Evolutionary conservation across 2,329 filamentous ascomycete genomes (phyloP), one percentile per base, ranked within the genome.

Genomic region (Cryphonectria carpinicola): DNA sequence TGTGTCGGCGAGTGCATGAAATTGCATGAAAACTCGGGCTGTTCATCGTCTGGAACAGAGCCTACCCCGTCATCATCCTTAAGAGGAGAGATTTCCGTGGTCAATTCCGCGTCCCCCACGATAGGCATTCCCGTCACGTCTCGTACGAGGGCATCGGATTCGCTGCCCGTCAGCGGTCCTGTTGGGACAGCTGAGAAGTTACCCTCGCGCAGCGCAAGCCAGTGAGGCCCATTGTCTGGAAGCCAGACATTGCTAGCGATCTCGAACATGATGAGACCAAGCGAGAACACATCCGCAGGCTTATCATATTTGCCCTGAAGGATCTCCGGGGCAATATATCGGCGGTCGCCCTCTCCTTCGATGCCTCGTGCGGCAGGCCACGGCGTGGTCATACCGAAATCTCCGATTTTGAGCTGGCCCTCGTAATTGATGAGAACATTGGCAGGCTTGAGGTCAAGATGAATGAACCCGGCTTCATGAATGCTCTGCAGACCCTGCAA

Each of bases 261-360:
- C 82, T 99, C 96, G 65, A 98, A 89, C 79, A 97, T 93, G 80
- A 98, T 97, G 76, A 98, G 88, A 66, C 96, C 96, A 41, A 99
- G 88, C 14, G 96, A 93, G 80, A 98, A 99, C 66, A 99, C 88
- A 80, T 99, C 96, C 49, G 94, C 93, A 52, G 95, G 93, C 80
- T 95, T 96, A 82, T 97, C 94, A 75, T 92, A 96, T 73, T 90
- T 89, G 58, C 95, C 95, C 77, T 89, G 89, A 28, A 99, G 88
- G 73, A 97, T 94, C 81, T 99, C 96, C 0, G 95, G 95, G 0
- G 93, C 95, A 78, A 99, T 95, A 79, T 99, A 99, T 79, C 97
- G 93, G 65, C 96, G 93, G 79, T 99, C 96, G 43, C 96, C 96
- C 82, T 99, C 96, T 58, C 93, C 92, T 75, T 98, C 94, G 72